Evolutionary conservation across 495 filamentous ascomycete genomes (phyloP), one percentile per base, ranked within the genome.

Genomic region (Glarea lozoyensis): DNA sequence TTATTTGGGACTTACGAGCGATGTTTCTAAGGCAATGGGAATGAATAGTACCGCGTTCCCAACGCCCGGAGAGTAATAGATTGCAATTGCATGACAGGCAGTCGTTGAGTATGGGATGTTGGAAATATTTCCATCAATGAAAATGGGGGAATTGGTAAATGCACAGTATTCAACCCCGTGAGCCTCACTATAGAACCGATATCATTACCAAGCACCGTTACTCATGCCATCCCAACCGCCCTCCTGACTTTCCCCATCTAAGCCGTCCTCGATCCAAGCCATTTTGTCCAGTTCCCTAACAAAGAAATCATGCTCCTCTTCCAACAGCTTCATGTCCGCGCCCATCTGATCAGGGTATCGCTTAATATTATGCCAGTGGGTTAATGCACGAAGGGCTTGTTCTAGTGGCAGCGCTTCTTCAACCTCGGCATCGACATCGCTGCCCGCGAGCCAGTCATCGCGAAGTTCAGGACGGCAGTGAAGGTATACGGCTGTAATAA

Each of bases 401-500:
- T 98, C 92, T 4, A 93, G 64, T 5, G 90, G 89, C 45, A 96
- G 58, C 7, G 86, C 85, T 54, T 95, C 88, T 53, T 96, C 92
- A 0, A 96, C 87, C 48, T 93, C 88, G 1, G 79, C 82, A 51
- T 98, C 92, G 3, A 96, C 80, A 50, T 94, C 88, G 16, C 80
- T 80, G 7, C 92, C 93, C 0, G 84, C 81, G 0, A 98, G 68
- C 93, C 93, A 98, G 56, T 96, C 93, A 50, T 98, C 92, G 2
- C 93, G 73, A 16, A 98, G 73, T 58, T 96, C 88, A 0, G 90
- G 90, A 2, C 85, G 73, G 58, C 88, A 94, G 63, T 94, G 86
- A 22, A 98, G 67, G 54, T 94, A 98, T 2, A 97, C 84, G 15
- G 88, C 89, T 0, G 92, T 98, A 58, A 98, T 98, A 50, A 97